Evolutionary conservation across 148 eudicot genomes (phyloP), one percentile per base, ranked within the genome.

Genomic region (Simmondsia chinensis): DNA sequence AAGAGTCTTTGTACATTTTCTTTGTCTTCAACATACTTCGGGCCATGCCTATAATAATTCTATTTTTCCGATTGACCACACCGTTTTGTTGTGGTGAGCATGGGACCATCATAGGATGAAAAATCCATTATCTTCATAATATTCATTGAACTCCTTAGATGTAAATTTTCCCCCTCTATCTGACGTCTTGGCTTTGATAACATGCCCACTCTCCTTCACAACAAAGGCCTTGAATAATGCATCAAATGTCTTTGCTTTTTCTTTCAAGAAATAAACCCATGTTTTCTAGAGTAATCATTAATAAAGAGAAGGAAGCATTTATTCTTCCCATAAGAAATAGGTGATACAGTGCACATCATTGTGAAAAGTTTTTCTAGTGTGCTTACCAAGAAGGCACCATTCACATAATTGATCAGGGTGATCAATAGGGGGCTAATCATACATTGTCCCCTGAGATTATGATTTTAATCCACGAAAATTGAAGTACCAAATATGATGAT

Each of bases 161-260:
- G 44, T 50, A 17, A 50, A 54, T 33, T 22, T 42, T 20, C 32
- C 33, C 10, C 50, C 50, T 32, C 14, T 16, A 54, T 54, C 41
- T 6, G 16, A 42, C 11, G 33, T 20, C 23, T 42, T 12, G 8
- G 59, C 32, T 4, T 52, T 43, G 8, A 54, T 7, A 13, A 3
- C 10, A 20, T 20, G 16, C 7, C 42, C 42, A 23, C 15, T 43
- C 16, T 43, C 32, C 21, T 43, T 41, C 17, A 43, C 50, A 2
- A 43, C 49, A 33, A 54, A 24, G 2, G 15, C 33, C 5, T 54
- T 54, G 6, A 56, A 45, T 20, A 38, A 38, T 6, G 10, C 5
- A 13, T 4, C 14, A 26, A 38, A 17, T 9, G 42, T 20, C 10
- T 51, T 36, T 7, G 19, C 38, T 51, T 38, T 37, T 23, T 51